phyloP scores from a whole-genome alignment of 2,329 filamentous ascomycete species.

The Alternaria incomplexa region DNA sequence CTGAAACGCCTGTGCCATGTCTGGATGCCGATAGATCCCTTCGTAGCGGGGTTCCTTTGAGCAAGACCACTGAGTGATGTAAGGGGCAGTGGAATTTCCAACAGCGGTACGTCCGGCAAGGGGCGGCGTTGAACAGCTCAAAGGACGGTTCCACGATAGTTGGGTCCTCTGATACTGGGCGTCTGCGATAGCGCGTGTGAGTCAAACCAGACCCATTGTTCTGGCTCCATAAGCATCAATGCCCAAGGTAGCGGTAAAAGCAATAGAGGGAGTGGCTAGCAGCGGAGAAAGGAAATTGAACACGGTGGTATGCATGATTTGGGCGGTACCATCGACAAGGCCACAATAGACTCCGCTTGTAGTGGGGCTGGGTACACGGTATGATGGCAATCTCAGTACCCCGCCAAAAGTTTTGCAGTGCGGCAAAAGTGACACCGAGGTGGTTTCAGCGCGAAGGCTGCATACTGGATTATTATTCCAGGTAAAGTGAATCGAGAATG shows the following conservation, averaged over 20 bases:
- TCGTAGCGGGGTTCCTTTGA: neutral
- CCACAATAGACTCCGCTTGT: conserved; percentile 10
- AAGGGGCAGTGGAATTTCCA: neutral
- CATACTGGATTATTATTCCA: neutral
- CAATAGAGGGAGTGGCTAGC: conserved; percentile 1
- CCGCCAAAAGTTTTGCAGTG: conserved; percentile 21
- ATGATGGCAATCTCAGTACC: conserved; percentile 19
- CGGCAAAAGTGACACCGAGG: conserved; percentile 9
- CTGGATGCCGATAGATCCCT: neutral
- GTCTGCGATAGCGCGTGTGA: conserved; percentile 6
- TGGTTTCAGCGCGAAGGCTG: neutral
- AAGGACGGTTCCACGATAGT: neutral
- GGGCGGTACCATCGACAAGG: conserved; percentile 12
- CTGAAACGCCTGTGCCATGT: neutral
- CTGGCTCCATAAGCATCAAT: neutral
- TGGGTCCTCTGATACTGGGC: neutral
- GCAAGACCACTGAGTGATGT: neutral
- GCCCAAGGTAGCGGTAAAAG: neutral
- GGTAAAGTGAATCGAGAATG: neutral
- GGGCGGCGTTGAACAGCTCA: neutral
- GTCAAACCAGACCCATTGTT: conserved; percentile 3
- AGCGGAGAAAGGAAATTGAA: conserved; percentile 12
- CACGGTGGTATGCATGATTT: conserved; percentile 24
- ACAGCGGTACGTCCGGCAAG: neutral
- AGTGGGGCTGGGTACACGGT: conserved; percentile 15